Evolutionary conservation across 2,329 filamentous ascomycete genomes (phyloP).

Genomic region (Talaromyces sp.): DNA sequence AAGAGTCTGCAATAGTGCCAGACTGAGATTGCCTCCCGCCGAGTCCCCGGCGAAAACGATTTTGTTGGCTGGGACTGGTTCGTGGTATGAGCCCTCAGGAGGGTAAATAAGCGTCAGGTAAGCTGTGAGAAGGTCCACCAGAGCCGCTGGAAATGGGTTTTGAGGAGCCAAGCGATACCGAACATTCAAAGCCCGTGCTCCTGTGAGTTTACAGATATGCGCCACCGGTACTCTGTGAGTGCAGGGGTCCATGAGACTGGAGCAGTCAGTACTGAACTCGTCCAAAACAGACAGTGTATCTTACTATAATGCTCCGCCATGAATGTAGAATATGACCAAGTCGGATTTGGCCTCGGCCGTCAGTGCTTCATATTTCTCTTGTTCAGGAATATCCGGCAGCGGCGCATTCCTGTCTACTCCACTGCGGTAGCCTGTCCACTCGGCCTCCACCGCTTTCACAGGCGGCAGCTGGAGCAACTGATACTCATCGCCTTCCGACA

Average conservation of each 20-base stretch:
- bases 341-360: slow-evolving; percentile 39
- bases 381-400: slow-evolving; percentile 42
- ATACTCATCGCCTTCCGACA: slow-evolving; percentile 32
- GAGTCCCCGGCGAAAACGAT: slow-evolving; percentile 49
- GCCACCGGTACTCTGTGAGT: slow-evolving; percentile 39
- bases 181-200: slow-evolving; percentile 43
- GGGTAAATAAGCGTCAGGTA: slow-evolving; percentile 48
- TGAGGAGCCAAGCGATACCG: slow-evolving; percentile 49
- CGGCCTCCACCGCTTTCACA: slow-evolving; percentile 39
- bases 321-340: slow-evolving; percentile 46
- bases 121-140: slow-evolving; percentile 47
- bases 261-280: not conserved
- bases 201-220: slow-evolving; percentile 39
- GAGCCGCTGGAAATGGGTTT: slow-evolving; percentile 46
- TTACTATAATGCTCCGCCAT: slow-evolving; percentile 48
- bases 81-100: slow-evolving; percentile 41
- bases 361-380: slow-evolving; percentile 41
- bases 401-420: slow-evolving; percentile 37
- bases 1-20: slow-evolving; percentile 43
- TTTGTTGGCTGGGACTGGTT: slow-evolving; percentile 41
- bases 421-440: slow-evolving; percentile 46
- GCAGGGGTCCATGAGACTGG: slow-evolving; percentile 44
- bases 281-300: slow-evolving; percentile 19
- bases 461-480: slow-evolving; percentile 40
- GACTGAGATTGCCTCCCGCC: slow-evolving; percentile 43